Base-by-base conservation (phyloP, 768 basidiomycete genomes). In the Lentinula aciculospora region DNA sequence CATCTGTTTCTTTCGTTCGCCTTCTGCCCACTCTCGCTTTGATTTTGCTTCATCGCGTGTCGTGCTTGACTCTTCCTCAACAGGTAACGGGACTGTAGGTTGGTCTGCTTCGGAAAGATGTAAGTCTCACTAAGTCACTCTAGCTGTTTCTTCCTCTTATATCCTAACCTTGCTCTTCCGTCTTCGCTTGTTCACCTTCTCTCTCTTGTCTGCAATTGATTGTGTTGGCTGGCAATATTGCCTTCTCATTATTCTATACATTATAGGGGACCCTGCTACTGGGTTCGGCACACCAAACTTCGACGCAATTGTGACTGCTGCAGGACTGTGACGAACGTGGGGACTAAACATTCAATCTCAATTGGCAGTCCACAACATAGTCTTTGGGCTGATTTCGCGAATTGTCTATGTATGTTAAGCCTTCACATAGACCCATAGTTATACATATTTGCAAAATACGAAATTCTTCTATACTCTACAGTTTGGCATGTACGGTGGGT, bases 271-370 rank as follows among this genome's bases (percentile, higher is more conserved):
- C 31, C 37, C 53, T 5, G 53, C 40, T 4, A 54, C 53, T 39
- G 53, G 53, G 23, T 39, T 54, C 10, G 53, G 53, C 13, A 39
- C 53, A 42, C 53, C 53, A 19, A 54, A 54, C 37, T 54, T 39
- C 28, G 17, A 27, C 15, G 53, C 53, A 9, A 54, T 54, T 5
- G 25, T 9, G n/a, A 28, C 13, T n/a, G 53, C 53, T 12, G 36
- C 53, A n/a, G 40, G 36, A 10, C 37, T 42, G 5, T 50, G 49
- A 50, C 10, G 12, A 9, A 21, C 8, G 32, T 9, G 8, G 32
- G 13, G 32, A 4, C 32, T n/a, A n/a, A n/a, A n/a, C n/a, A n/a
- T n/a, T n/a, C n/a, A n/a, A n/a, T n/a, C n/a, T n/a, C n/a, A n/a
- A n/a, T n/a, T n/a, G n/a, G n/a, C n/a, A n/a, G n/a, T n/a, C n/a